Evolutionary conservation across 148 eudicot species (phyloP).

Genomic region (Amaranthus cruentus): DNA sequence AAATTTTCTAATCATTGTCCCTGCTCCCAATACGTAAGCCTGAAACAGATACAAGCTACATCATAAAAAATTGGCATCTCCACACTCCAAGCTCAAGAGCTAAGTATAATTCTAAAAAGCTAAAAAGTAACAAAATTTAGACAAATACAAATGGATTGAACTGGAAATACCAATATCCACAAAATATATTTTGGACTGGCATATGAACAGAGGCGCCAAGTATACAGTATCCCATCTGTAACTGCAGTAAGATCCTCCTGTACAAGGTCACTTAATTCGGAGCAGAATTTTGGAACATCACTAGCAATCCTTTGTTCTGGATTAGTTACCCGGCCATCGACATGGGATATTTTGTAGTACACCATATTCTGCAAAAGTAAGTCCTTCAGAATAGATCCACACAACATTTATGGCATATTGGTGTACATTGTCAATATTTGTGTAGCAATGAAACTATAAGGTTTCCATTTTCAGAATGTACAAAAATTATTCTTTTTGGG

Average conservation of each 20-base stretch:
- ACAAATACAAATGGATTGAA: background rate
- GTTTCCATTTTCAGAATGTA: no score
- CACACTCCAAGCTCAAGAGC: background rate
- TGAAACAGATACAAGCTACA: constrained; percentile 27
- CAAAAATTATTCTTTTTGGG: no score
- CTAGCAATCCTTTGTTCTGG: constrained; percentile 98
- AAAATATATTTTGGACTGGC: constrained; percentile 94
- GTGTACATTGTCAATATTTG: no score
- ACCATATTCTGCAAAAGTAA: constrained; percentile 64
- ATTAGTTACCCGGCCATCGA: constrained; percentile 84
- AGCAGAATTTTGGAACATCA: constrained; percentile 89
- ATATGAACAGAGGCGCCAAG: constrained; percentile 98
- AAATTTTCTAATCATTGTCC: constrained; percentile 81
- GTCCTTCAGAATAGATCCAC: constrained; percentile 9
- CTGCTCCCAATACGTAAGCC: constrained; percentile 95
- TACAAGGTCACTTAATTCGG: constrained; percentile 92
- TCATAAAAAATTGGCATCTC: constrained; percentile 5
- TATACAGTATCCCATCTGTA: constrained; percentile 81
- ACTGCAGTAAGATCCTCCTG: constrained; percentile 96
- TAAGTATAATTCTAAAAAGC: constrained; percentile 9
- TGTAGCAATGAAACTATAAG: no score
- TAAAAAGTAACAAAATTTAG: background rate
- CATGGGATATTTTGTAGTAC: constrained; percentile 93
- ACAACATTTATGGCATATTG: background rate
- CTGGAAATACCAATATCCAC: constrained; percentile 74